Conservation (phyloP, 192 early-diverging fungal species). For the Backusella tuberculispora region DNA sequence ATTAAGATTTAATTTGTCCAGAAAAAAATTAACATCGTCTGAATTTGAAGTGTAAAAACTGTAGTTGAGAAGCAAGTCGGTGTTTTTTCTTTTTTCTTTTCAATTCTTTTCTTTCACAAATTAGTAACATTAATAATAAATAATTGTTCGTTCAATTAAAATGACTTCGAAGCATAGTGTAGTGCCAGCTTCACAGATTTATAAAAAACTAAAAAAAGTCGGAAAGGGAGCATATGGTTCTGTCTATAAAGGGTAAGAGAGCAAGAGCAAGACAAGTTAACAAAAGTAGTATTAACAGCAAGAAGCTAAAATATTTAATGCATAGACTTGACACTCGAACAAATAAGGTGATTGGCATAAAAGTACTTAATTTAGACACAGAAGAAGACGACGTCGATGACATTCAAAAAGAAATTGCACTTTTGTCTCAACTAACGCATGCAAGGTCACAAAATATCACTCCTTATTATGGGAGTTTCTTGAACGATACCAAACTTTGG, state of each 20-base stretch:
- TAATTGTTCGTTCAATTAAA: not conserved
- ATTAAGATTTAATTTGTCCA: too few relatives aligned
- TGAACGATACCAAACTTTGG: constrained; percentile 94
- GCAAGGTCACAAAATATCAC: constrained; percentile 91
- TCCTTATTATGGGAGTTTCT: constrained; percentile 87
- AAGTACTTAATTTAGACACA: constrained; percentile 96
- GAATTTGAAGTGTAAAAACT: too few relatives aligned
- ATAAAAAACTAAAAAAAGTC: constrained; percentile 57
- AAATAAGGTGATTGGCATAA: constrained; percentile 89
- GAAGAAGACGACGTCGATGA: constrained; percentile 96
- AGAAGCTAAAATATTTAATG: not conserved
- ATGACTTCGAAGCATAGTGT: constrained; percentile 17
- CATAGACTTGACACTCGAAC: constrained; percentile 73
- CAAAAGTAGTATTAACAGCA: not conserved
- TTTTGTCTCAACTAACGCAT: constrained; percentile 81
- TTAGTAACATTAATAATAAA: too few relatives aligned
- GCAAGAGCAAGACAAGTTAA: not conserved
- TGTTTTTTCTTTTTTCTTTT: not conserved
- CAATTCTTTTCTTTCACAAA: not conserved
- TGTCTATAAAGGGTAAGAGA: constrained; percentile 68
- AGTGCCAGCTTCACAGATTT: constrained; percentile 46
- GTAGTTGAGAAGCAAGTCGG: too few relatives aligned
- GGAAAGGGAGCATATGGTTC: constrained; percentile 74
- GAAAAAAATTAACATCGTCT: too few relatives aligned
- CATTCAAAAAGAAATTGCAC: constrained; percentile 91